Percentiles rank a stretch among this genome's conserved stretches.
phyloP scores from a whole-genome alignment of 306 rosid species.

The Inga laurina region DNA sequence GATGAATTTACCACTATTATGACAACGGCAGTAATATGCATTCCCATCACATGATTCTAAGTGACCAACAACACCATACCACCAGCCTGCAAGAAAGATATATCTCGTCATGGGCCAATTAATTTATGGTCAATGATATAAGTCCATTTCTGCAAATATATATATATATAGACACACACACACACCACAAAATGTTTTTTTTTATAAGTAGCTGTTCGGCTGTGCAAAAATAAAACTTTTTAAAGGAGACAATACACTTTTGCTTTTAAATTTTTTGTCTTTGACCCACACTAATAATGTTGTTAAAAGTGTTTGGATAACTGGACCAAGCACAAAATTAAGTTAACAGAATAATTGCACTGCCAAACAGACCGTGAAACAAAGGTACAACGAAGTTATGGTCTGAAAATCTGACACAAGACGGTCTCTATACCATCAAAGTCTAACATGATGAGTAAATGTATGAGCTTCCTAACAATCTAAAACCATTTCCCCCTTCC shows the following conservation, averaged over 20 bases:
- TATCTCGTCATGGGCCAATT: slow-evolving; percentile 30
- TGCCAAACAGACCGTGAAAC: not conserved
- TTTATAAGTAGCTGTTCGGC: not conserved
- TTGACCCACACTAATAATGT: slow-evolving; percentile 1
- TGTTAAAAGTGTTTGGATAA: not conserved
- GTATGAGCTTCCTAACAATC: not conserved
- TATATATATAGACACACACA: not conserved
- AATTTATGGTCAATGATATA: slow-evolving; percentile 5
- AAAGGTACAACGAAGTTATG: not conserved
- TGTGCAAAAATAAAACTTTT: not conserved
- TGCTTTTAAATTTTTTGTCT: not conserved
- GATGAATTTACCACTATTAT: slow-evolving; percentile 69
- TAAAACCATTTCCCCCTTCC: not conserved
- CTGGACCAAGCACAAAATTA: not conserved
- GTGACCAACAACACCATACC: slow-evolving; percentile 97
- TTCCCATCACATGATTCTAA: slow-evolving; percentile 84
- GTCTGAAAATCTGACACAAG: not conserved
- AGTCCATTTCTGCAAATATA: not conserved
- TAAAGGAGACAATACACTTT: not conserved
- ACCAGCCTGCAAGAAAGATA: slow-evolving; percentile 82
- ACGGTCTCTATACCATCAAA: not conserved
- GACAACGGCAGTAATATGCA: slow-evolving; percentile 73
- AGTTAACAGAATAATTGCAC: not conserved
- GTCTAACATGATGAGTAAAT: not conserved
- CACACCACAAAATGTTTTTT: not conserved